A percentile compares a stretch with the other conserved stretches of the same genome.
Evolutionary conservation across 345 rosid species (phyloP).

Genomic region (Citrus glauca): DNA sequence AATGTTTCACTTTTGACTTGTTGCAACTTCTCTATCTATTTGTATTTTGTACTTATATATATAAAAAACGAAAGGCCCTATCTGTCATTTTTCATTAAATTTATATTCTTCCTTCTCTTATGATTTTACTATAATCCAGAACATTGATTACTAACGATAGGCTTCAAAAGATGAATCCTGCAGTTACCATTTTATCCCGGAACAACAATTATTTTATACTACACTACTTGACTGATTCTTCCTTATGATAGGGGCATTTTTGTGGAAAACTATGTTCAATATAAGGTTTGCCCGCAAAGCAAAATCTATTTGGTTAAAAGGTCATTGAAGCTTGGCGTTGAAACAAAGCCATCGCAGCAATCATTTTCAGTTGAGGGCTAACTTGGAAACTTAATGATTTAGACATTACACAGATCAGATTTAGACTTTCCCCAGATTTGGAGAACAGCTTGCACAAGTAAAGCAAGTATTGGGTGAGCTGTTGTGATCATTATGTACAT

Average conservation of each 20-base stretch:
- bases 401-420: background rate
- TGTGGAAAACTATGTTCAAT: background rate
- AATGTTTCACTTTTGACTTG: background rate
- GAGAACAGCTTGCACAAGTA: background rate
- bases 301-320: constrained; percentile 25
- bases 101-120: background rate
- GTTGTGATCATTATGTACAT: background rate
- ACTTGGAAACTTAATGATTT: constrained; percentile 4
- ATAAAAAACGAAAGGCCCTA: background rate
- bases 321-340: constrained; percentile 54
- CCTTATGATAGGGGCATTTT: background rate
- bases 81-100: constrained; percentile 1
- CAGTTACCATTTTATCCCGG: constrained; percentile 1
- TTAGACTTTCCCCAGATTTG: too few relatives aligned
- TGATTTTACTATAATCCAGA: background rate
- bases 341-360: constrained; percentile 48
- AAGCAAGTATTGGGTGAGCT: background rate
- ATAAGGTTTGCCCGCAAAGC: constrained; percentile 39
- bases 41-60: background rate
- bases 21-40: background rate
- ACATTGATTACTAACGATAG: constrained; percentile 6
- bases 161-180: background rate
- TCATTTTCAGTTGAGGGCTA: constrained; percentile 16
- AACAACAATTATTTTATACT: background rate
- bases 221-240: too few relatives aligned